Conservation (phyloP, 202 grass and related monocot species). For the Panicum hallii region DNA sequence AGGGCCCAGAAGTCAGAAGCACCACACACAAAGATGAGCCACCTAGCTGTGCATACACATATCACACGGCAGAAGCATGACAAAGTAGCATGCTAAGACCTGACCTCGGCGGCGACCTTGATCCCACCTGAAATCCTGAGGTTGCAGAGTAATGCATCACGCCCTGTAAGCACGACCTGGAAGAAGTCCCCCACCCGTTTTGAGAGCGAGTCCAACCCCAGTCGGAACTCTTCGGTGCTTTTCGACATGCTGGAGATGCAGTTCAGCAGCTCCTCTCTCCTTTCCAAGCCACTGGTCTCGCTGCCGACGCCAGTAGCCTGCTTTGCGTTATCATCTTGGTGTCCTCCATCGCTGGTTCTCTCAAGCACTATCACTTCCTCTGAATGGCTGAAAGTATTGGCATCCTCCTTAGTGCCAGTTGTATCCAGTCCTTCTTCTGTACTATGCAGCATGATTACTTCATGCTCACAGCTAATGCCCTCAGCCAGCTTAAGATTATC, state of each 20-base stretch:
- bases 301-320: neutral
- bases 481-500: slow-evolving; percentile 26
- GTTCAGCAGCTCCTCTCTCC: slow-evolving; percentile 35
- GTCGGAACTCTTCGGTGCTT: slow-evolving; percentile 36
- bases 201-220: slow-evolving; percentile 61
- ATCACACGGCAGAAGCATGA: slow-evolving; percentile 6
- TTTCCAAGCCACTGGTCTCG: slow-evolving; percentile 11
- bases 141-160: slow-evolving; percentile 87
- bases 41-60: neutral
- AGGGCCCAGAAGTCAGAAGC: slow-evolving; percentile 40
- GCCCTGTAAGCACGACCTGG: slow-evolving; percentile 72
- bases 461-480: slow-evolving; percentile 16
- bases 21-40: slow-evolving; percentile 1
- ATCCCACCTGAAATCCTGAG: slow-evolving; percentile 64
- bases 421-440: slow-evolving; percentile 23
- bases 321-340: slow-evolving; percentile 26
- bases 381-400: neutral
- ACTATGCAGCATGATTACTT: slow-evolving; percentile 26
- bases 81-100: slow-evolving; percentile 27
- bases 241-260: slow-evolving; percentile 62
- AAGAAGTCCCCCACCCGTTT: slow-evolving; percentile 80
- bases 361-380: slow-evolving; percentile 32
- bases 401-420: slow-evolving; percentile 25
- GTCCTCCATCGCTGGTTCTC: neutral
- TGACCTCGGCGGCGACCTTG: slow-evolving; percentile 46